phyloP scores from a whole-genome alignment of 352 stramenopile genomes.

The Globisporangium nunn region DNA sequence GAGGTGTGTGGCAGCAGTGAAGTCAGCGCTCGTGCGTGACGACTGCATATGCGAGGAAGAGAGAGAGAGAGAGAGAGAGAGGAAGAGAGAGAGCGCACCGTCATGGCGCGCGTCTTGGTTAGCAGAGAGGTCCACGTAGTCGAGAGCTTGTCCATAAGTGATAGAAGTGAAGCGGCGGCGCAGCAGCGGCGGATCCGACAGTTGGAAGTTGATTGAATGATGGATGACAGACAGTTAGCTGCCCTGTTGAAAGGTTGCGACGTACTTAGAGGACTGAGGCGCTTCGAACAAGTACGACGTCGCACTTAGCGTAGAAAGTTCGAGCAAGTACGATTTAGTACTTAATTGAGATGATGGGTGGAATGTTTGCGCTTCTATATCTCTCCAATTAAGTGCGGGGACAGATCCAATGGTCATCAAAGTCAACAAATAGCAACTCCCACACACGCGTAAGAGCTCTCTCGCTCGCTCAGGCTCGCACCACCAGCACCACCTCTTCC shows the following conservation, averaged over 20 bases:
- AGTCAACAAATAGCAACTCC: neutral
- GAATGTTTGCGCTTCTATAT: neutral
- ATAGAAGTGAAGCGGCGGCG: too few species aligned
- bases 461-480: neutral
- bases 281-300: neutral
- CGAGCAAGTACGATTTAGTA: neutral
- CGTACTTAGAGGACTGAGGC: too few species aligned
- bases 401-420: neutral
- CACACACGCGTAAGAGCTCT: neutral
- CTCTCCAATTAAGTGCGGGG: neutral
- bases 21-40: neutral
- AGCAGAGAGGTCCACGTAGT: slow-evolving; percentile 11
- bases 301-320: too few species aligned
- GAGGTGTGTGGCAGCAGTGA: too few species aligned
- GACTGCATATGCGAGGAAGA: too few species aligned
- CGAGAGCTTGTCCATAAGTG: slow-evolving; percentile 11
- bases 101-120: slow-evolving; percentile 4
- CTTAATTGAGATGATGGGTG: neutral
- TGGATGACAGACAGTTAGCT: neutral
- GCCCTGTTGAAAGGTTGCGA: neutral
- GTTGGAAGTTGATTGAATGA: neutral
- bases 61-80: neutral
- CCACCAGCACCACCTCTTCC: neutral
- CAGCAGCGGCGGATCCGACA: neutral
- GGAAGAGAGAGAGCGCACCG: neutral